Conservation (phyloP, 2,329 filamentous ascomycete genomes). For the Lasiodiplodia theobromae region DNA sequence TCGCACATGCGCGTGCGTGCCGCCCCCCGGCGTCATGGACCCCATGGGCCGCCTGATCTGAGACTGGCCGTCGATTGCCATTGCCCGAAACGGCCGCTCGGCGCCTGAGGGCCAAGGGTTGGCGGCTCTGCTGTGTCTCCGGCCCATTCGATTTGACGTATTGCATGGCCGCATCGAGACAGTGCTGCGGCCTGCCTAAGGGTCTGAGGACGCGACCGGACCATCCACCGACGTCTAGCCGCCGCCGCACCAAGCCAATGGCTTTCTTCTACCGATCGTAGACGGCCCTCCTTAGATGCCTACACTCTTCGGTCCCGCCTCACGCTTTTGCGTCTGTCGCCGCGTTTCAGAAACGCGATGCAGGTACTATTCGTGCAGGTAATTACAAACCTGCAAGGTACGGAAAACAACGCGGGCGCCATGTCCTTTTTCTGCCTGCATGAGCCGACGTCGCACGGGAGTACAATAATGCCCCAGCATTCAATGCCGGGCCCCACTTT, state of each 20-base stretch:
- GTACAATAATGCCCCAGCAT: too few species aligned
- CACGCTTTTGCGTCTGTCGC: neutral
- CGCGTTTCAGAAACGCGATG: neutral
- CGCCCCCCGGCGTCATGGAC: neutral
- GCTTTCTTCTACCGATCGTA: neutral
- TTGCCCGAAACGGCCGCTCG: neutral
- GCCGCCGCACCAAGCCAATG: neutral
- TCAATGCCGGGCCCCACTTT: too few species aligned
- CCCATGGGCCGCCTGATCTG: slow-evolving; percentile 16
- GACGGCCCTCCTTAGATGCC: too few species aligned
- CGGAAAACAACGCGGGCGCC: neutral
- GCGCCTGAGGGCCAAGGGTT: neutral
- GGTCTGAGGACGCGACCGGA: neutral
- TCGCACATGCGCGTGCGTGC: too few species aligned
- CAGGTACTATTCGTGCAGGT: neutral
- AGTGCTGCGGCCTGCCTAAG: neutral
- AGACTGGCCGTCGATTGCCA: slow-evolving; percentile 1
- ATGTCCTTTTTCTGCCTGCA: neutral
- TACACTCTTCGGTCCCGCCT: neutral
- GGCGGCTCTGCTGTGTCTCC: slow-evolving; percentile 2
- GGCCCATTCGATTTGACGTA: neutral
- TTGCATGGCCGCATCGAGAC: neutral
- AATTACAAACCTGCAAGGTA: neutral
- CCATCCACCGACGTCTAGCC: neutral
- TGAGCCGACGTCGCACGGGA: neutral